phyloP scores from a whole-genome alignment of 2,329 filamentous ascomycete species.

The Tolypocladium ovalisporum region DNA sequence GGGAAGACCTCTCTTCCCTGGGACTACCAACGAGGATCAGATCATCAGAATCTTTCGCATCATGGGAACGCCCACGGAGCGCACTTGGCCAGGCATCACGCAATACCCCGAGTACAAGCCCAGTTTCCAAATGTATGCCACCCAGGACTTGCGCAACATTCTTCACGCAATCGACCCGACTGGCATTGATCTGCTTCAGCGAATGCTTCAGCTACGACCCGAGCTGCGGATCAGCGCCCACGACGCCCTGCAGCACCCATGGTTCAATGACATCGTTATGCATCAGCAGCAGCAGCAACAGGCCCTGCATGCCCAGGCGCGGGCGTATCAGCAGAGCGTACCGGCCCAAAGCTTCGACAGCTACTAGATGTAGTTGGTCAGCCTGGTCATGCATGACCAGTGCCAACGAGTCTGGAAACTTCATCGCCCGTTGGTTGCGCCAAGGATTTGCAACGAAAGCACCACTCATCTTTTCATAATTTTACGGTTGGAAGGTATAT shows the following conservation, averaged over 20 bases:
- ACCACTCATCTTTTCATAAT: not conserved
- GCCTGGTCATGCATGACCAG: not conserved
- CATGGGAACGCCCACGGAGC: conserved; percentile 95
- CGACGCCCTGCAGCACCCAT: conserved; percentile 79
- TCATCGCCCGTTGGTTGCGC: not conserved
- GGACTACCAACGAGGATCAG: conserved; percentile 97
- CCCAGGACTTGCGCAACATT: conserved; percentile 78
- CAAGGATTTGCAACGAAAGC: not conserved
- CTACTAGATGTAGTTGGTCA: conserved; percentile 15
- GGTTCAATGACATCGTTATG: conserved; percentile 70
- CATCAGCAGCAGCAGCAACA: conserved; percentile 35
- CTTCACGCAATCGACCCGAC: conserved; percentile 81
- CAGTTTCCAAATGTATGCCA: conserved; percentile 88
- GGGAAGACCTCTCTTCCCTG: conserved; percentile 86
- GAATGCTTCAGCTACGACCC: conserved; percentile 86
- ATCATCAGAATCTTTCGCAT: conserved; percentile 94
- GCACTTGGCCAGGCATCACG: conserved; percentile 89
- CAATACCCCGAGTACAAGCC: conserved; percentile 97
- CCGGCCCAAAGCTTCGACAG: conserved; percentile 26
- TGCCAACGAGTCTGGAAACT: not conserved
- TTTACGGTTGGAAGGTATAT: not conserved
- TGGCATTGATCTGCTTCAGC: conserved; percentile 76
- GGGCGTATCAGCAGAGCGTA: conserved; percentile 26
- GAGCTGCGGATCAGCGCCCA: conserved; percentile 83
- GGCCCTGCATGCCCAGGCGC: conserved; percentile 30